A percentile compares a stretch with the other conserved stretches of the same genome.
Evolutionary conservation across 495 filamentous ascomycete genomes (phyloP).

Genomic region (Penicillium lividum): DNA sequence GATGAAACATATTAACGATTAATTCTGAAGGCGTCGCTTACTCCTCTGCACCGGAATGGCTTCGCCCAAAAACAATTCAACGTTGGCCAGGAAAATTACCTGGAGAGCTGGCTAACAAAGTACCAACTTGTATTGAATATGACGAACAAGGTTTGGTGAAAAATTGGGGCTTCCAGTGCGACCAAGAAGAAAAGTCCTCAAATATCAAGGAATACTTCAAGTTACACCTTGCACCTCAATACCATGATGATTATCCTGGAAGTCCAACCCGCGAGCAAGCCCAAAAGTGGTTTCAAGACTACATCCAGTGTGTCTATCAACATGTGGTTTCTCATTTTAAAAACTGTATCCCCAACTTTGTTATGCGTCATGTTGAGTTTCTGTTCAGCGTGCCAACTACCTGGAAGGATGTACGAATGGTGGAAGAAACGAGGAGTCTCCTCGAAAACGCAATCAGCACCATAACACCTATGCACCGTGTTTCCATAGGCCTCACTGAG

Average conservation of each 20-base stretch:
- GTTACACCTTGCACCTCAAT: slow-evolving; percentile 55
- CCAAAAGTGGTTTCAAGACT: slow-evolving; percentile 56
- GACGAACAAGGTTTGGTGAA: slow-evolving; percentile 40
- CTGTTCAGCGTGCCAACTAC: slow-evolving; percentile 69
- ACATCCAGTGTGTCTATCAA: slow-evolving; percentile 53
- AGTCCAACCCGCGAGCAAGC: slow-evolving; percentile 46
- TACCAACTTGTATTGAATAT: slow-evolving; percentile 58
- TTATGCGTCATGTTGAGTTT: slow-evolving; percentile 56
- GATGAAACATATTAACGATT: not conserved
- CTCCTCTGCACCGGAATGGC: slow-evolving; percentile 42
- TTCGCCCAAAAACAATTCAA: slow-evolving; percentile 55
- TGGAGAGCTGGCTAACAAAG: slow-evolving; percentile 59
- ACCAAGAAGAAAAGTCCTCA: slow-evolving; percentile 41
- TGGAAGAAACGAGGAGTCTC: slow-evolving; percentile 56
- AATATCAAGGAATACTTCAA: slow-evolving; percentile 61
- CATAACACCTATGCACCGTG: slow-evolving; percentile 43
- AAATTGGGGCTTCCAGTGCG: slow-evolving; percentile 60
- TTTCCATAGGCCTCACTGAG: slow-evolving; percentile 65
- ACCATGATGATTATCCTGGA: slow-evolving; percentile 34
- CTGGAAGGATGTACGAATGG: slow-evolving; percentile 59
- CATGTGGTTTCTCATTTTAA: slow-evolving; percentile 53
- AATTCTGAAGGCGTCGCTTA: slow-evolving; percentile 54
- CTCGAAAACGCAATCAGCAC: slow-evolving; percentile 55
- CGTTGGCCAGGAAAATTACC: slow-evolving; percentile 59
- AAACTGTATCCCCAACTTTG: slow-evolving; percentile 47